These are phyloP conservation scores for Hebeloma cylindrosporum DNA, from an alignment of 768 basidiomycete species.

Conservation along the genomic window DNA sequence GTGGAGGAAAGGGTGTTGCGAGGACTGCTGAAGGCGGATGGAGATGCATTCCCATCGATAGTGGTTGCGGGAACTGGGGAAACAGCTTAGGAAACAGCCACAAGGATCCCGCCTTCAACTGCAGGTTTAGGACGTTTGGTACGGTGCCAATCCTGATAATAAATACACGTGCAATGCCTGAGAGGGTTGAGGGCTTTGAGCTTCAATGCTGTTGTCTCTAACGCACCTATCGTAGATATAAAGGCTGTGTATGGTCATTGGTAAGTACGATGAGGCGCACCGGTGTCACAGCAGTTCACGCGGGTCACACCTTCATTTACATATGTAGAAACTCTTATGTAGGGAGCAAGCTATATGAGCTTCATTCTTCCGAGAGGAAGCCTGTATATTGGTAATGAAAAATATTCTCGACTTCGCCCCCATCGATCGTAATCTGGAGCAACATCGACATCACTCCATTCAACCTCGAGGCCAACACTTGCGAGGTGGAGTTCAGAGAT, in stretches of 20 bases:
- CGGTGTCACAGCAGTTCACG: too few species aligned
- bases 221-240: conserved; percentile 90
- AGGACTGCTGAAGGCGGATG: conserved; percentile 52
- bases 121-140: conserved; percentile 73
- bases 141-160: conserved; percentile 95
- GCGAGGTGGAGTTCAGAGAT: conserved; percentile 83
- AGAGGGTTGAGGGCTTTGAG: neutral
- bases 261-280: neutral
- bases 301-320: too few species aligned
- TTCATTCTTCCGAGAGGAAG: conserved; percentile 52
- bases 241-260: conserved; percentile 87
- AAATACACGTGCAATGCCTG: conserved; percentile 90
- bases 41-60: conserved; percentile 31
- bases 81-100: conserved; percentile 77
- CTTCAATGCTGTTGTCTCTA: neutral
- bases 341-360: conserved; percentile 4
- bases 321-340: neutral
- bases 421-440: conserved; percentile 56
- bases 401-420: conserved; percentile 77
- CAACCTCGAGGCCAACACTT: conserved; percentile 74
- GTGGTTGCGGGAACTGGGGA: conserved; percentile 31
- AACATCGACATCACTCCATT: conserved; percentile 84
- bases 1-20: conserved; percentile 64
- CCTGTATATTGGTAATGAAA: conserved; percentile 72
- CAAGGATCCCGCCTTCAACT: conserved; percentile 68